These are phyloP conservation scores for Malassezia sympodialis DNA, from an alignment of 1,284 basidiomycete genomes.

Conservation along the genomic window DNA sequence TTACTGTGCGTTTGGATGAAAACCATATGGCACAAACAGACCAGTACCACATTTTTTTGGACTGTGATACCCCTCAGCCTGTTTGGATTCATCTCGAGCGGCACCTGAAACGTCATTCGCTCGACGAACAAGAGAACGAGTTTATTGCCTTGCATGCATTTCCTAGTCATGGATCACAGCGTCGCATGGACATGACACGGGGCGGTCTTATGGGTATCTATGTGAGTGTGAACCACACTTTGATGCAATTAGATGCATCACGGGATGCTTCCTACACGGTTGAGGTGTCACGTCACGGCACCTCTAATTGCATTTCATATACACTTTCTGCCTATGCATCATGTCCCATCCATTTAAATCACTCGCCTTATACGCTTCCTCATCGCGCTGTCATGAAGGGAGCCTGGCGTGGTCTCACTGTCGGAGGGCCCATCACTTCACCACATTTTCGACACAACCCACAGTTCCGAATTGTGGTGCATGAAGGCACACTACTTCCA, in stretches of 20 bases:
- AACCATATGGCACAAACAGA: constrained; percentile 39
- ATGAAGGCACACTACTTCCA: constrained; percentile 2
- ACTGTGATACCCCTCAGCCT: not conserved
- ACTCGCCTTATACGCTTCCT: constrained; percentile 19
- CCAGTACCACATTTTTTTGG: constrained; percentile 26
- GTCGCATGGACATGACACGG: not conserved
- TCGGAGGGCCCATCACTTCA: constrained; percentile 70
- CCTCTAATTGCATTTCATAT: constrained; percentile 37
- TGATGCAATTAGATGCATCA: constrained; percentile 52
- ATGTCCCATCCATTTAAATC: constrained; percentile 16
- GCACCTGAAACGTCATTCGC: not conserved
- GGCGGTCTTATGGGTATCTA: constrained; percentile 54
- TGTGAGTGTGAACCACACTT: constrained; percentile 64
- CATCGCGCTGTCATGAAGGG: constrained; percentile 23
- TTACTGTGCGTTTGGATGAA: not conserved
- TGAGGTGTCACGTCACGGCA: constrained; percentile 35
- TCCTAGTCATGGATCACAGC: constrained; percentile 1
- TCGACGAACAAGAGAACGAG: not conserved
- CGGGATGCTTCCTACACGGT: constrained; percentile 24
- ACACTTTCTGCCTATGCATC: constrained; percentile 56
- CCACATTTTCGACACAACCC: constrained; percentile 81
- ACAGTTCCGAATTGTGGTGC: constrained; percentile 61
- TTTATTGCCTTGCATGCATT: constrained; percentile 18
- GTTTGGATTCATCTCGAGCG: constrained; percentile 13
- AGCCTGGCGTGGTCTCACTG: constrained; percentile 59